Evolutionary conservation across 305 asterid genomes (phyloP), one percentile per base, ranked within the genome.

Genomic region (Petunia hybrid): DNA sequence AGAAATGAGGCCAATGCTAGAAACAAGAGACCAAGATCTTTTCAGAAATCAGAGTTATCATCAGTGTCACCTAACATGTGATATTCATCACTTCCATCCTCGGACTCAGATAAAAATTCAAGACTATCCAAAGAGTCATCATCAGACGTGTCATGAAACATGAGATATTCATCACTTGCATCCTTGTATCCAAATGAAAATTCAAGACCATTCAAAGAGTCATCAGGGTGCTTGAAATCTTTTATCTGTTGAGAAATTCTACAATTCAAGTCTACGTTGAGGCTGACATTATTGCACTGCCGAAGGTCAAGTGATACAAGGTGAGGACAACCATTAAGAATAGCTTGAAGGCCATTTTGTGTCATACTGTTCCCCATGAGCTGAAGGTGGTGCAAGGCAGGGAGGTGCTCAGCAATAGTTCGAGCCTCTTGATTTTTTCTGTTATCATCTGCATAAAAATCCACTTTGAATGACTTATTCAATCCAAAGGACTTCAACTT

Each of bases 281-380:
- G 70, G 42, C 63, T 13, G 41, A 89, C 82, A 57, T 81, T 82
- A 3, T 85, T 85, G 69, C 92, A 89, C n/a, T 62, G 84, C 43
- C 92, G 84, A 53, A 89, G 70, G 82, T 85, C 92, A 45, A 89
- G 88, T 2, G 89, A 85, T 65, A 87, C 84, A 13, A 89, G 89
- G 39, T 56, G 60, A 39, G 83, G 79, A 76, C 89, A 89, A 5
- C 87, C 86, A 1, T 87, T 84, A 7, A 87, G 60, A 76, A 89
- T 84, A 51, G 87, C 88, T 46, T 51, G 84, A 82, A 89, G 41
- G 63, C 92, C 92, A 3, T 79, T 80, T 16, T 89, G 80, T 41
- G 88, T 77, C 90, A 87, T 84, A 62, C 75, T 82, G 57, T 86
- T 51, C 14, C 57, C 57, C 3, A 51, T 51, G 59, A 53, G 59